phyloP scores from a whole-genome alignment of 768 basidiomycete species.

The Agrocybe chaxingu region DNA sequence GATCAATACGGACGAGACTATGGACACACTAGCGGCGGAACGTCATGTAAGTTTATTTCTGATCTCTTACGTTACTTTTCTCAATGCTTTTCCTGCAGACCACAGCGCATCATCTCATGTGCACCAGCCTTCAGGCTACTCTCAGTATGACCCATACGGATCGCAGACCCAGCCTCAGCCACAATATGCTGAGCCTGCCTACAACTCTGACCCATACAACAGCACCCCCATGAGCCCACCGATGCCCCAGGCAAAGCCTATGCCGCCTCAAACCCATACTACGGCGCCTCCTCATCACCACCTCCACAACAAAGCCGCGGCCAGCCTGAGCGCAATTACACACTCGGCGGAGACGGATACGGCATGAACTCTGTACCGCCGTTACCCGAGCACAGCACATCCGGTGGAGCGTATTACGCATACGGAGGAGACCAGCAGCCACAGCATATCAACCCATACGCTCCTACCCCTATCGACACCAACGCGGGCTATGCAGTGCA shows the following conservation, averaged over 20 bases:
- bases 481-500: constrained; percentile 18
- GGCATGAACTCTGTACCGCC: constrained; percentile 42
- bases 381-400: constrained; percentile 26
- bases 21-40: constrained; percentile 50
- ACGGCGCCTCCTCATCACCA: constrained; percentile 20
- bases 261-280: constrained; percentile 22
- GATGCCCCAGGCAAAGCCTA: constrained; percentile 14
- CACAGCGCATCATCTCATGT: constrained; percentile 47
- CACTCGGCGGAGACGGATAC: constrained; percentile 56
- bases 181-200: constrained; percentile 24
- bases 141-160: constrained; percentile 50
- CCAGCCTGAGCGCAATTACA: constrained; percentile 49
- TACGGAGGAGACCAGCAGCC: constrained; percentile 17
- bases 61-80: constrained; percentile 1
- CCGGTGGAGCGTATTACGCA: constrained; percentile 14
- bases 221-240: constrained; percentile 15
- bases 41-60: constrained; percentile 45
- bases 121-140: constrained; percentile 44
- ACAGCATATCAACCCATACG: constrained; percentile 16
- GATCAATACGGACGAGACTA: constrained; percentile 40
- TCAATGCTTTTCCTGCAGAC: constrained; percentile 34
- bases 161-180: constrained; percentile 21
- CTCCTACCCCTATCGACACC: constrained; percentile 40
- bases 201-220: constrained; percentile 38
- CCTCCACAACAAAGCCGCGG: constrained; percentile 16